Evolutionary conservation across 768 basidiomycete genomes (phyloP).

Genomic region (Panaeolus cyanescens): DNA sequence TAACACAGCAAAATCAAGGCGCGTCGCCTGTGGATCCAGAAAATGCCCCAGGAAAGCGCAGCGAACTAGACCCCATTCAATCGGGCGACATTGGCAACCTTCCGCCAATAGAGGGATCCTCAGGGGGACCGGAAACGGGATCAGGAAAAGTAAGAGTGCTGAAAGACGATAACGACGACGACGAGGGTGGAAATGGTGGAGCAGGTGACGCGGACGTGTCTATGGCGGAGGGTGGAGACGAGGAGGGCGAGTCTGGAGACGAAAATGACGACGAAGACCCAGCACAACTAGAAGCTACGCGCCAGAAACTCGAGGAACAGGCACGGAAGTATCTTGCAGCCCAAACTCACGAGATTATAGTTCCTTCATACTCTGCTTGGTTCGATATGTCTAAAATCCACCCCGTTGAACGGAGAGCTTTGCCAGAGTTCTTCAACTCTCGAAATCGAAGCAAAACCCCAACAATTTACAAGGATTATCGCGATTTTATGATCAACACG

Average conservation of each 20-base stretch:
- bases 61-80: slow-evolving; percentile 83
- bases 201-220: slow-evolving; percentile 48
- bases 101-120: slow-evolving; percentile 39
- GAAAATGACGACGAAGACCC: slow-evolving; percentile 87
- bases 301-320: slow-evolving; percentile 79
- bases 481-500: slow-evolving; percentile 99
- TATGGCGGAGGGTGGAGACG: slow-evolving; percentile 79
- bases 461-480: slow-evolving; percentile 97
- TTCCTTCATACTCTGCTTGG: slow-evolving; percentile 98
- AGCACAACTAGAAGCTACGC: slow-evolving; percentile 79
- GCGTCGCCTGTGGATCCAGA: slow-evolving; percentile 78
- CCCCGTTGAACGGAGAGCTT: slow-evolving; percentile 85
- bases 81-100: slow-evolving; percentile 82
- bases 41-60: slow-evolving; percentile 80
- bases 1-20: slow-evolving; percentile 59
- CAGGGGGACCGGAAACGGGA: slow-evolving; percentile 43
- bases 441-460: slow-evolving; percentile 95
- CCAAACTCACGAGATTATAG: slow-evolving; percentile 95
- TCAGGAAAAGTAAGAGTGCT: slow-evolving; percentile 42
- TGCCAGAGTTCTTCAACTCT: slow-evolving; percentile 98
- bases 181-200: slow-evolving; percentile 40
- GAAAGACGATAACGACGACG: slow-evolving; percentile 65
- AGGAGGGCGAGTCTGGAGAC: slow-evolving; percentile 76
- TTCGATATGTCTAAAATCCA: slow-evolving; percentile 96
- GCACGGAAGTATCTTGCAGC: slow-evolving; percentile 94